Percentiles rank a stretch among this genome's conserved stretches.
phyloP scores from a whole-genome alignment of 257 asterid species.

The Solanum gandarillasii region DNA sequence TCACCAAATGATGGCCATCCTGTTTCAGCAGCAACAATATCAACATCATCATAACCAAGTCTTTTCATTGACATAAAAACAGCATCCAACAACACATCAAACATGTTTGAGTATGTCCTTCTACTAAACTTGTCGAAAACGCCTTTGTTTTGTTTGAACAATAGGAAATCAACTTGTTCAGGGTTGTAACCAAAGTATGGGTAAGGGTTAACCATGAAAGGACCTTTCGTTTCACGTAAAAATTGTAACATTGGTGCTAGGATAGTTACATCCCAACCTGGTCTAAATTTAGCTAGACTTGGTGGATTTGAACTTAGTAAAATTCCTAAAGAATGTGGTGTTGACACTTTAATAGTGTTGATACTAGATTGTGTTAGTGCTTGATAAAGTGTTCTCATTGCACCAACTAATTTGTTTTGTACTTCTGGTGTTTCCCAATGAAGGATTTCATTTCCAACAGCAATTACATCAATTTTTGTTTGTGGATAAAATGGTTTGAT shows the following conservation, averaged over 20 bases:
- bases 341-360: conserved; percentile 37
- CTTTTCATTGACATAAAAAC: conserved; percentile 55
- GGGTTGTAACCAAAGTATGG: conserved; percentile 74
- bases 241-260: conserved; percentile 59
- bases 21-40: conserved; percentile 66
- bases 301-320: conserved; percentile 61
- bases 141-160: conserved; percentile 30
- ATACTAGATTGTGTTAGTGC: conserved; percentile 38
- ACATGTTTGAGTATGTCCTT: conserved; percentile 58
- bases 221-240: conserved; percentile 47
- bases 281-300: conserved; percentile 50
- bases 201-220: conserved; percentile 91
- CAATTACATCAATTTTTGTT: conserved; percentile 56
- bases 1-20: conserved; percentile 86
- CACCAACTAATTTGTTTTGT: conserved; percentile 55
- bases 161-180: conserved; percentile 24
- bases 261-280: conserved; percentile 68
- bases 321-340: conserved; percentile 77
- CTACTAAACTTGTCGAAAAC: conserved; percentile 18
- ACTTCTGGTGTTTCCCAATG: conserved; percentile 87
- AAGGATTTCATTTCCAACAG: conserved; percentile 79
- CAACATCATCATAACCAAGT: conserved; percentile 65
- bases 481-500: conserved; percentile 56
- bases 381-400: conserved; percentile 47
- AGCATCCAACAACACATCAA: conserved; percentile 67